Base-by-base conservation (phyloP, 768 basidiomycete genomes). In the Fistulinella prunicolor region DNA sequence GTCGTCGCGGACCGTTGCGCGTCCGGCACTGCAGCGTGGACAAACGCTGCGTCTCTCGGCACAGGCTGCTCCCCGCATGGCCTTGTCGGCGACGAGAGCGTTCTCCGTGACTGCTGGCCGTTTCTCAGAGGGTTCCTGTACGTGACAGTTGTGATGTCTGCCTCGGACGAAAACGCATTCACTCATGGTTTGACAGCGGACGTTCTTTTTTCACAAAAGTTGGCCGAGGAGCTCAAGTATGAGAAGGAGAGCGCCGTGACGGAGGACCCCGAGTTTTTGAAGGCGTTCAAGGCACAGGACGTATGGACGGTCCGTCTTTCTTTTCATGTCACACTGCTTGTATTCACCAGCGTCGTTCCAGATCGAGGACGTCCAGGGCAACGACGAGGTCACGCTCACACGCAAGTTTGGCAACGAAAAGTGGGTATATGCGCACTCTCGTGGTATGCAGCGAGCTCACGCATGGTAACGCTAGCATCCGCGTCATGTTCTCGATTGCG, bases 371-470 rank as follows among this genome's bases (percentile, higher is more conserved):
- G 66, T 66, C 12, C 55, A 70, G 6, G 88, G 86, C 30, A 78
- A 81, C 46, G 94, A 95, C 66, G 94, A 96, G 68, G 82, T 98
- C 32, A 70, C 77, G 21, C 69, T 98, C 36, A 73, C 73, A n/a
- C 83, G 94, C 56, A 84, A 82, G 57, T 95, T 92, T 67, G 94
- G 91, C 52, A 91, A 90, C 58, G 95, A 98, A 71, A 79, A 70
- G 93, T 95, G 57, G 47, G 86, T 79, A 0, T n/a, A 8, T 5
- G 16, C 2, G n/a, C 4, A 28, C n/a, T n/a, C 10, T 4, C 19
- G 21, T 14, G 14, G 23, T 30, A 13, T 2, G 19, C 9, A 14
- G n/a, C 17, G 38, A 30, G 22, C 26, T 51, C 13, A 40, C 17
- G 32, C 9, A 42, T 19, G 14, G n/a, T 19, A 36, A 35, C 19